A percentile compares a stretch with the other conserved stretches of the same genome.
Evolutionary conservation across 768 basidiomycete species (phyloP).

Genomic region (Xerocomus potaroensis): DNA sequence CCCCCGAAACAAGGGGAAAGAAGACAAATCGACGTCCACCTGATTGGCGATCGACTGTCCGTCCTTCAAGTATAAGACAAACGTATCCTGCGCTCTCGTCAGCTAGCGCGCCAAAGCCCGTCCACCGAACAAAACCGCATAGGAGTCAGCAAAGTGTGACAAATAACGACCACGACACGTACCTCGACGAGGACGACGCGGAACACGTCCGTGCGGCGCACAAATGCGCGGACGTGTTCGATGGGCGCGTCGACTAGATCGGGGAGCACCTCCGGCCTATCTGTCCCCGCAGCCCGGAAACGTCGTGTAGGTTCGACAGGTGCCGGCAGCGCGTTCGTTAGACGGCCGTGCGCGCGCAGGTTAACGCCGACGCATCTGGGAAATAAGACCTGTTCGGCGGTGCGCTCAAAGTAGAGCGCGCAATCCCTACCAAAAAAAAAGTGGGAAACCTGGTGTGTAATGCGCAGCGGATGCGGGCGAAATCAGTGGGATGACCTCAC

Average conservation of each 20-base stretch:
- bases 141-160: not conserved
- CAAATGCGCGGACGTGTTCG: conserved; percentile 10
- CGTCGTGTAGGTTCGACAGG: too few species aligned
- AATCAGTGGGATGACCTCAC: too few species aligned
- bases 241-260: conserved; percentile 3
- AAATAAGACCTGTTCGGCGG: conserved; percentile 1
- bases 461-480: too few species aligned
- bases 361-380: too few species aligned
- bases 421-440: conserved; percentile 1
- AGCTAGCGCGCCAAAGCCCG: not conserved
- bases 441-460: not conserved
- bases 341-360: too few species aligned
- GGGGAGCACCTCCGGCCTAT: not conserved
- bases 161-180: not conserved
- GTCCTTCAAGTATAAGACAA: conserved; percentile 19
- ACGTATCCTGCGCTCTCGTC: conserved; percentile 15
- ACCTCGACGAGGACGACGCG: conserved; percentile 13
- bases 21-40: not conserved
- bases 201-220: conserved; percentile 7
- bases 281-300: too few species aligned
- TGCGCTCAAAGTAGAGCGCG: conserved; percentile 3
- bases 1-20: not conserved
- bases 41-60: conserved; percentile 11
- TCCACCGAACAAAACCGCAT: not conserved
- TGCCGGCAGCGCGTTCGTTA: too few species aligned